phyloP scores from a whole-genome alignment of 306 rosid species.

The Cicer chorassanicum region DNA sequence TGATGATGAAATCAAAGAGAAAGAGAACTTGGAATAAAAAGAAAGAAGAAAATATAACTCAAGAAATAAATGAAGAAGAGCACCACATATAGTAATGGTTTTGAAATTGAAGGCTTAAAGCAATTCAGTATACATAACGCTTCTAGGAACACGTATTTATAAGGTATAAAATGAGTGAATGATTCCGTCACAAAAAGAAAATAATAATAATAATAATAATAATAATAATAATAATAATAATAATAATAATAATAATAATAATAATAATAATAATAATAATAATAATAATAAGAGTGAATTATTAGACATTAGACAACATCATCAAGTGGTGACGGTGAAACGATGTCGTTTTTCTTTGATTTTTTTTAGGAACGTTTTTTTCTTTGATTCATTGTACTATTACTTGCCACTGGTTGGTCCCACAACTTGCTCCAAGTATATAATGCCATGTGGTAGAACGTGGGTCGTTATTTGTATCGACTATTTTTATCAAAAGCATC shows the following conservation, averaged over 20 bases:
- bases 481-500: neutral
- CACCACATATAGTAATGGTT: constrained; percentile 28
- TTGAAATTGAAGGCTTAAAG: constrained; percentile 14
- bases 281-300: neutral
- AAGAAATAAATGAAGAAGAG: neutral
- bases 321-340: neutral
- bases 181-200: neutral
- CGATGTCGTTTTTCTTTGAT: constrained; percentile 54
- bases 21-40: neutral
- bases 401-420: constrained; percentile 40
- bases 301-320: neutral
- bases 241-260: too few relatives aligned
- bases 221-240: too few relatives aligned
- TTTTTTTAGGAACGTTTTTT: constrained; percentile 2
- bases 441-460: constrained; percentile 47
- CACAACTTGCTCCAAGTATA: neutral
- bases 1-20: neutral
- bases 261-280: too few relatives aligned
- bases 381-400: neutral
- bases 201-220: too few relatives aligned
- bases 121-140: constrained; percentile 11
- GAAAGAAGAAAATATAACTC: too few relatives aligned
- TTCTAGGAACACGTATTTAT: constrained; percentile 56
- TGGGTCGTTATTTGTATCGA: constrained; percentile 15
- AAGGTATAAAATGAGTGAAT: constrained; percentile 41